A percentile compares a stretch with the other conserved stretches of the same genome.
Evolutionary conservation across 441 rosid species (phyloP).

Genomic region (Aquilaria agallochum): DNA sequence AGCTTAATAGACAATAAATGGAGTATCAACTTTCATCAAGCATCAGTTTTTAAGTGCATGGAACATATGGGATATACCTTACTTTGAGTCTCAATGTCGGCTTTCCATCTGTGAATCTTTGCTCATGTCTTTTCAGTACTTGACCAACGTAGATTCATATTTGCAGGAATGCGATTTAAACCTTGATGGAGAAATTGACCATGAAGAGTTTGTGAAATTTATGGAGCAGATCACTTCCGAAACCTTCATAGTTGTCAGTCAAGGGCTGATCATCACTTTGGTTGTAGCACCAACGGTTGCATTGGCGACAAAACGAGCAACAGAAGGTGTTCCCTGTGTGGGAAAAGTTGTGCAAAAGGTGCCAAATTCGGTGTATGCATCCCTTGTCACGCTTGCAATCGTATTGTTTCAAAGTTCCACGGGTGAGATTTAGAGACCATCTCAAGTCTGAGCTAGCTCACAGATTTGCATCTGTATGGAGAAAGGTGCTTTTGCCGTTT

Average conservation of each 20-base stretch:
- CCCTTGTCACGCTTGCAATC: slow-evolving; percentile 73
- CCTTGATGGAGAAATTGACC: slow-evolving; percentile 71
- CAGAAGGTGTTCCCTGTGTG: slow-evolving; percentile 82
- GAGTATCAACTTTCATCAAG: too few relatives aligned
- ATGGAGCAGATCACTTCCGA: slow-evolving; percentile 54
- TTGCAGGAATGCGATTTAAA: slow-evolving; percentile 65
- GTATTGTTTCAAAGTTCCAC: slow-evolving; percentile 51
- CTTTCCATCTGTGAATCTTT: too few relatives aligned
- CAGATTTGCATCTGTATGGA: too few relatives aligned
- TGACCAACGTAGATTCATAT: neutral
- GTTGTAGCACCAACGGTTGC: slow-evolving; percentile 89
- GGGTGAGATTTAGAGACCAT: slow-evolving; percentile 18
- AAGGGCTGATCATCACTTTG: slow-evolving; percentile 71
- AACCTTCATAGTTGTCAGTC: slow-evolving; percentile 61
- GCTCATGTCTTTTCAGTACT: neutral
- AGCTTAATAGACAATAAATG: too few relatives aligned
- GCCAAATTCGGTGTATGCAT: slow-evolving; percentile 78
- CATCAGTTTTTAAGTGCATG: too few relatives aligned
- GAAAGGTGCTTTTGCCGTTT: too few relatives aligned
- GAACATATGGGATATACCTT: too few relatives aligned
- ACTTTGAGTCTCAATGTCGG: too few relatives aligned
- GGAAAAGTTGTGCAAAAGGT: slow-evolving; percentile 79
- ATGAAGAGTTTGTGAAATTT: slow-evolving; percentile 75
- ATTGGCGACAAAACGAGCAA: slow-evolving; percentile 73
- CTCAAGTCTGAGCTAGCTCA: too few relatives aligned